Percentiles rank a stretch among this genome's conserved stretches.
Evolutionary conservation across 192 early-diverging fungal species (phyloP).

Genomic region (Dissophora ornata): DNA sequence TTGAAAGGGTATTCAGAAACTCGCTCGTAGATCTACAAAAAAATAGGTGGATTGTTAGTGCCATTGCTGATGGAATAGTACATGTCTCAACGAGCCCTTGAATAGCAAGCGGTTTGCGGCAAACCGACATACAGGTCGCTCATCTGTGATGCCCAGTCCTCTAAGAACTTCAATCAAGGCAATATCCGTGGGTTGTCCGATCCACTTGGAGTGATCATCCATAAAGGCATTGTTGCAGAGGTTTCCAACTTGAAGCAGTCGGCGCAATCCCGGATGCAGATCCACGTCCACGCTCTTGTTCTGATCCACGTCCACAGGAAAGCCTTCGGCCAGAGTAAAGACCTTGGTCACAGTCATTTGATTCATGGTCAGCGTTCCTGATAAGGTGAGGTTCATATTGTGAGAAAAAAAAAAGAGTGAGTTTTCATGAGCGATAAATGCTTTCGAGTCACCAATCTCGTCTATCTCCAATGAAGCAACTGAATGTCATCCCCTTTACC

Average conservation of each 20-base stretch:
- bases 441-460: too few relatives aligned
- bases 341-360: constrained; percentile 92
- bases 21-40: constrained; percentile 60
- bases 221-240: constrained; percentile 91
- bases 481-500: constrained; percentile 49
- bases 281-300: constrained; percentile 40
- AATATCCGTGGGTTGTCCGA: constrained; percentile 96
- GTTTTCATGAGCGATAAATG: too few relatives aligned
- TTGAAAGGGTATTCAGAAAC: constrained; percentile 90
- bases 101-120: too few relatives aligned
- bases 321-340: constrained; percentile 70
- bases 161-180: constrained; percentile 82
- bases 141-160: constrained; percentile 73
- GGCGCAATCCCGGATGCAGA: constrained; percentile 46
- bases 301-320: constrained; percentile 63
- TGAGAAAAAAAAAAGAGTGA: not conserved
- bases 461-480: too few relatives aligned
- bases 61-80: too few relatives aligned
- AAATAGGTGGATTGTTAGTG: not conserved
- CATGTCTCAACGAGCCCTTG: too few relatives aligned
- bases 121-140: constrained; percentile 73
- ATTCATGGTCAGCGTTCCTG: constrained; percentile 93
- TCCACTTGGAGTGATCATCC: constrained; percentile 77
- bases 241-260: constrained; percentile 72
- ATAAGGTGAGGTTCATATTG: not conserved